Base-by-base conservation (phyloP, 306 rosid species). In the Pterocarpus santalinus region DNA sequence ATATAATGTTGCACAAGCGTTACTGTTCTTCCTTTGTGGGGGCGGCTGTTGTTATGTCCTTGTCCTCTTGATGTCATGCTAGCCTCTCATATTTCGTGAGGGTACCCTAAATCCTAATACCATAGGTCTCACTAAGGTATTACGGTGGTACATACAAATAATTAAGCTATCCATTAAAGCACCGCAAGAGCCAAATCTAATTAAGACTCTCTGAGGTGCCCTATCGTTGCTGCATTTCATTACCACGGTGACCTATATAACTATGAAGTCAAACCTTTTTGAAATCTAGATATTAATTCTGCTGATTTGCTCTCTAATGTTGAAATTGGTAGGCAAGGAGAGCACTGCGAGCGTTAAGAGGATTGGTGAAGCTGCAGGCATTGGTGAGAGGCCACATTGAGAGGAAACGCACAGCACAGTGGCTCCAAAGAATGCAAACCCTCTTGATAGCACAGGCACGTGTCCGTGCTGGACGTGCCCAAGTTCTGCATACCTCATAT, bases 281-380 rank as follows among this genome's bases (percentile, higher is more conserved):
- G 65, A 17, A 56, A 36, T 72, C 12, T 4, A 30, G 70, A 11
- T 14, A 55, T 39, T 55, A 55, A 53, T 67, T 66, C 1, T 67
- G 33, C 53, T 4, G 9, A 60, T 81, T 67, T 58, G 53, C 7
- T 58, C 7, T 68, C 0, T 67, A 30, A 65, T 65, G 60, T 15
- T 17, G 63, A 14, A 72, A 34, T 30, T 77, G 65, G 3, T 53
- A 94, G 98, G 98, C 97, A n/a, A 86, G 98, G 87, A 90, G 86
- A 72, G 97, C 98, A 2, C 88, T 94, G 80, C 77, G 94, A 61
- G 98, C 98, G 0, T 65, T 94, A 32, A 89, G 89, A 81, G 98
- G 97, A 84, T 70, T 94, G 78, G 98, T 94, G 84, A 92, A 86
- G 81, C 90, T 94, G 8, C 98, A 94, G 69, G 98, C 96, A 8